Conservation (phyloP, 495 filamentous ascomycete species). For the Aspergillus asperescens region DNA sequence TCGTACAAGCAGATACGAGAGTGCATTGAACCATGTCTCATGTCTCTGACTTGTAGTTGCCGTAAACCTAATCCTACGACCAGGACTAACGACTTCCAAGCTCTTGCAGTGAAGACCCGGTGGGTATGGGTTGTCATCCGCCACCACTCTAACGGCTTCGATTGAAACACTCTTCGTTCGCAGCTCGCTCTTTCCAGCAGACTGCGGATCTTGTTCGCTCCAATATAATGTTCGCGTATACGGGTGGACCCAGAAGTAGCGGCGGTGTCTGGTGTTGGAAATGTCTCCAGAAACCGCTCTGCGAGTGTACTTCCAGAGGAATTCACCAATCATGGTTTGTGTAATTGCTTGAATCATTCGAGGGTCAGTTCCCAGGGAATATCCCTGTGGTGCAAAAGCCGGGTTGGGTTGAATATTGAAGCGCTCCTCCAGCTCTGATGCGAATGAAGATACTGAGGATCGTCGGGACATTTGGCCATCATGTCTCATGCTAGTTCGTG, state of each 20-base stretch:
- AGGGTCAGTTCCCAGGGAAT: constrained; percentile 66
- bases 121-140: constrained; percentile 92
- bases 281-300: constrained; percentile 80
- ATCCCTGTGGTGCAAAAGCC: constrained; percentile 52
- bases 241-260: constrained; percentile 99
- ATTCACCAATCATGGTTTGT: constrained; percentile 99
- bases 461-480: constrained; percentile 60
- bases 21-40: constrained; percentile 97
- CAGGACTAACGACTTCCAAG: constrained; percentile 83
- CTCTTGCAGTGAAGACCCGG: constrained; percentile 92
- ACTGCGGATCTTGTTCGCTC: constrained; percentile 84
- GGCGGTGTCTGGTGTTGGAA: constrained; percentile 80
- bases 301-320: constrained; percentile 97
- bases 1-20: constrained; percentile 85
- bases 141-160: constrained; percentile 87
- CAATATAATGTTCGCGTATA: constrained; percentile 97
- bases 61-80: constrained; percentile 84
- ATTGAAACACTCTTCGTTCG: constrained; percentile 94
- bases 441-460: constrained; percentile 92
- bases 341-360: constrained; percentile 99
- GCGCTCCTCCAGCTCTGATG: constrained; percentile 82
- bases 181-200: constrained; percentile 67
- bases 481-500: constrained; percentile 32
- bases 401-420: constrained; percentile 69
- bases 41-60: constrained; percentile 89